Evolutionary conservation across 2,329 filamentous ascomycete genomes (phyloP), one percentile per base, ranked within the genome.

Genomic region (Cryphonectria parasitica): DNA sequence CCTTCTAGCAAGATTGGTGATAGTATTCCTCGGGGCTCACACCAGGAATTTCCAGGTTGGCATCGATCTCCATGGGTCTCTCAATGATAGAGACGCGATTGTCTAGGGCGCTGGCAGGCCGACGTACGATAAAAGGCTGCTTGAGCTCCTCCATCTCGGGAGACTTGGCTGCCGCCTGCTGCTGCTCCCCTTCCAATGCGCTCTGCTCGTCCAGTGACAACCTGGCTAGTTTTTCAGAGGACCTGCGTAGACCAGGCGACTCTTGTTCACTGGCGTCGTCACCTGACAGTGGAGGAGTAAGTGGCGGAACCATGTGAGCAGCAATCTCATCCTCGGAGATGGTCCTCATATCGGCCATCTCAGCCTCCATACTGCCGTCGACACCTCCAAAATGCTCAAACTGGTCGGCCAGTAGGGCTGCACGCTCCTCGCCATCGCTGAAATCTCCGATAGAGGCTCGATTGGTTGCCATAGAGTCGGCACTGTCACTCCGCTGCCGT

Each of bases 141-240:
- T 64, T 61, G 13, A 67, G 71, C 56, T 73, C 70, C 22, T 67
- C 60, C 72, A 73, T 73, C 68, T 73, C 72, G 2, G 72, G 72
- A 25, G 8, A 62, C 65, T 49, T 72, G 11, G n/a, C 34, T n/a
- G 7, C 43, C 5, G 58, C 60, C 25, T 39, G 39, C 39, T 56
- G 45, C 25, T 39, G 39, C 34, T 58, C 49, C 3, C 22, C 56
- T 3, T 34, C 31, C 0, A 15, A 15, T 36, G 56, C 31, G 41
- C 22, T 25, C 25, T 68, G 22, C 6, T 68, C 70, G 17, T 70
- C 60, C 54, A 73, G 34, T 4, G 70, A 69, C 64, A 73, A 56
- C n/a, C 69, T 60, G 22, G 71, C 71, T 19, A 71, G 64, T 52
- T 67, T 62, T 60, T 69, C 71, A 19, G 64, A 69, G 4, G 71